A percentile compares a stretch with the other conserved stretches of the same genome.
phyloP scores from a whole-genome alignment of 352 stramenopile species.

The Halophytophthora batemanensis region DNA sequence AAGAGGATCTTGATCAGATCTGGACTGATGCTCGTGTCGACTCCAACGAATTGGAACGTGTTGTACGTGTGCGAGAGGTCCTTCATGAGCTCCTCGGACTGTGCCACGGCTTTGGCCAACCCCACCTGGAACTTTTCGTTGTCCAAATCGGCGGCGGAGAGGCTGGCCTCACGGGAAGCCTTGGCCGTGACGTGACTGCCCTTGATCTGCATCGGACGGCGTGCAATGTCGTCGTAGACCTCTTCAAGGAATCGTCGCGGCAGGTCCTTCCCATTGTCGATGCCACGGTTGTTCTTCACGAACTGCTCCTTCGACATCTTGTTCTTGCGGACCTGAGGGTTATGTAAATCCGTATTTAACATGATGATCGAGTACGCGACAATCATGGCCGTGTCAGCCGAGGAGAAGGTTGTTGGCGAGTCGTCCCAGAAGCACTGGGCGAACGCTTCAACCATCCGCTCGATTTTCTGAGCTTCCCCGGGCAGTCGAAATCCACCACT shows the following conservation, averaged over 20 bases:
- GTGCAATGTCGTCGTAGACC: slow-evolving; percentile 96
- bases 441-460: slow-evolving; percentile 97
- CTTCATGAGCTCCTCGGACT: slow-evolving; percentile 86
- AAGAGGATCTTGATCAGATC: slow-evolving; percentile 93
- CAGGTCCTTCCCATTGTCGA: slow-evolving; percentile 91
- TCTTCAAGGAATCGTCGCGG: slow-evolving; percentile 89
- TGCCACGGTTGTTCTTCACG: slow-evolving; percentile 95
- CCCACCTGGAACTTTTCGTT: slow-evolving; percentile 75
- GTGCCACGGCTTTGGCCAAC: slow-evolving; percentile 68
- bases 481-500: slow-evolving; percentile 96
- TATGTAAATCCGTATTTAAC: slow-evolving; percentile 90
- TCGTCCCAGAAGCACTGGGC: slow-evolving; percentile 98
- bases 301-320: slow-evolving; percentile 98
- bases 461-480: slow-evolving; percentile 98
- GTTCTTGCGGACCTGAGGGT: slow-evolving; percentile 91
- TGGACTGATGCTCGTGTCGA: slow-evolving; percentile 86
- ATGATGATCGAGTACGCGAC: slow-evolving; percentile 92
- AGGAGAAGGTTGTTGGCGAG: slow-evolving; percentile 69
- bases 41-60: slow-evolving; percentile 90
- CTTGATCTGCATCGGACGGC: slow-evolving; percentile 91
- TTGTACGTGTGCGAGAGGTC: slow-evolving; percentile 76
- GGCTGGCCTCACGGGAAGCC: slow-evolving; percentile 38
- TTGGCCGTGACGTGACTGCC: slow-evolving; percentile 52
- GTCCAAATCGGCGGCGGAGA: slow-evolving; percentile 51
- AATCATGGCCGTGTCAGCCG: slow-evolving; percentile 85